phyloP scores from a whole-genome alignment of 441 rosid species.

The Aquilaria agallochum region DNA sequence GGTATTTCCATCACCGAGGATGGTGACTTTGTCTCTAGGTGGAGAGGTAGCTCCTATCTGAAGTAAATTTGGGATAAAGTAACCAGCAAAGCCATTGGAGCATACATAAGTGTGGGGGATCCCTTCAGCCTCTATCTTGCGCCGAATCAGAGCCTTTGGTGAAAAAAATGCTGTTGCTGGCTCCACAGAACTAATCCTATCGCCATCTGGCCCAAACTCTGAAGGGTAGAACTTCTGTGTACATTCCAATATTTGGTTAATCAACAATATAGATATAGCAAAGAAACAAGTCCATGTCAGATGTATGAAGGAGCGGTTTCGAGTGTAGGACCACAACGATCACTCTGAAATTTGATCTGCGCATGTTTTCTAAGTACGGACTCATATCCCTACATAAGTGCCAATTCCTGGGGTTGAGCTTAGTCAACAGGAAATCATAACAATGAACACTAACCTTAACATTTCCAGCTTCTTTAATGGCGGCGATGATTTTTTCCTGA shows the following conservation, averaged over 20 bases:
- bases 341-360: too few species aligned
- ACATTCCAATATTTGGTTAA: neutral
- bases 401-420: neutral
- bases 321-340: too few species aligned
- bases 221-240: conserved; percentile 56
- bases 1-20: conserved; percentile 34
- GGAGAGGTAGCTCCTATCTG: conserved; percentile 32
- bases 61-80: conserved; percentile 27
- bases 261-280: neutral
- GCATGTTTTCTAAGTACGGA: too few species aligned
- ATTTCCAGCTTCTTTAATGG: conserved; percentile 54
- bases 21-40: conserved; percentile 39
- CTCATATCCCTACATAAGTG: too few species aligned
- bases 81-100: conserved; percentile 22
- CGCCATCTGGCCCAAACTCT: conserved; percentile 62
- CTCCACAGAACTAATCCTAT: conserved; percentile 41
- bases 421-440: neutral
- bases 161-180: conserved; percentile 34
- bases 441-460: conserved; percentile 32
- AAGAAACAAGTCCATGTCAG: too few species aligned
- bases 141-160: conserved; percentile 44
- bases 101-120: conserved; percentile 48
- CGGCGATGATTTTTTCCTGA: conserved; percentile 46
- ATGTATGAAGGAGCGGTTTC: too few species aligned
- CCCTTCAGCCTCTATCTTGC: conserved; percentile 46